Percentiles rank a stretch among this genome's conserved stretches.
Evolutionary conservation across 371 early-diverging fungal genomes (phyloP).

Genomic region (Apophysomyces ossiformis): DNA sequence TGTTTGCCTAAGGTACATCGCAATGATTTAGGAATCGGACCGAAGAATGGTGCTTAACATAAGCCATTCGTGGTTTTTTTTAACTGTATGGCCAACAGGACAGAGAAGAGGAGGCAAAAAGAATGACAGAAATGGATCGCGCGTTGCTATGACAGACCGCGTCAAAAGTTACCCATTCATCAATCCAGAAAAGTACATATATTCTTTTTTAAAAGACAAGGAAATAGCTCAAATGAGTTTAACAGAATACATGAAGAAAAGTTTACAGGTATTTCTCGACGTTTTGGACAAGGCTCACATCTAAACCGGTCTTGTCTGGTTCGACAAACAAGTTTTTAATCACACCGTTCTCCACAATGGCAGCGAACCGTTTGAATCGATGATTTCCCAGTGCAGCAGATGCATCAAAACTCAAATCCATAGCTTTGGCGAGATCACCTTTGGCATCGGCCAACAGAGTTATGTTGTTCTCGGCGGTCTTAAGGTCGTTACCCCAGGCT

Average conservation of each 20-base stretch:
- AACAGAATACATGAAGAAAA: not conserved
- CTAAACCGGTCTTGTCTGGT: slow-evolving; percentile 63
- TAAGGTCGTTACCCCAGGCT: slow-evolving; percentile 67
- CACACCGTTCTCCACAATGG: slow-evolving; percentile 63
- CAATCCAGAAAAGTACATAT: no score
- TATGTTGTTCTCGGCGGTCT: slow-evolving; percentile 36
- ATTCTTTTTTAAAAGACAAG: no score
- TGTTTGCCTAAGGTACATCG: no score
- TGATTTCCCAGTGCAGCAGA: slow-evolving; percentile 65
- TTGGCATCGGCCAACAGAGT: slow-evolving; percentile 70
- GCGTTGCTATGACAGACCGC: no score
- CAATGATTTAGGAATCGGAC: no score
- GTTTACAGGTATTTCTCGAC: slow-evolving; percentile 40
- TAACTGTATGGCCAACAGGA: no score
- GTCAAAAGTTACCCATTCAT: no score
- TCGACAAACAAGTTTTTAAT: slow-evolving; percentile 56
- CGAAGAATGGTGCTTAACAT: no score
- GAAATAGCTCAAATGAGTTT: no score
- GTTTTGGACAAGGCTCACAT: slow-evolving; percentile 58
- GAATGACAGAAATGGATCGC: no score
- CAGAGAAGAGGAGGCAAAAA: no score
- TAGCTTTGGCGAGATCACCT: slow-evolving; percentile 64
- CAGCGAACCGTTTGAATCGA: slow-evolving; percentile 72
- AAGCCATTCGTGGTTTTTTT: no score
- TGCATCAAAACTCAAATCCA: slow-evolving; percentile 70